Conservation (phyloP, 2,329 filamentous ascomycete genomes). For the Decorospora gaudefroyi region DNA sequence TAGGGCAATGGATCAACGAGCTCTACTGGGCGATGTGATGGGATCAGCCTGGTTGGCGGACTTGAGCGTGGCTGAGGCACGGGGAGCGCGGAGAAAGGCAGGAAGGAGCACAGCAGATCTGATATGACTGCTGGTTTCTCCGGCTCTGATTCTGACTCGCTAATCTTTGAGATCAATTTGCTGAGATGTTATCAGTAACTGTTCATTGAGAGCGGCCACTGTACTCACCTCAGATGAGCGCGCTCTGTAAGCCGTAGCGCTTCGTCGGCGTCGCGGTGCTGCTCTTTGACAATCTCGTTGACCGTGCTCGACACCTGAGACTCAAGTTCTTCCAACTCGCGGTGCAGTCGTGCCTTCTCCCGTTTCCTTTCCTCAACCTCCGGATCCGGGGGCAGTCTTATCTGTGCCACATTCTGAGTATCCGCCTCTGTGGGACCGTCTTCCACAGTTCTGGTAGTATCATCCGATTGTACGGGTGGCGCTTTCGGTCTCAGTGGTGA, state of each 20-base stretch:
- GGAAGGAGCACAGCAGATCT: slow-evolving; percentile 47
- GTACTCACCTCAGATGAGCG: slow-evolving; percentile 31
- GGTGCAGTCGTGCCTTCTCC: slow-evolving; percentile 37
- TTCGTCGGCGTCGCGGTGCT: slow-evolving; percentile 23
- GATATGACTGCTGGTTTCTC: slow-evolving; percentile 36
- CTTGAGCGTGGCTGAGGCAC: slow-evolving; percentile 32
- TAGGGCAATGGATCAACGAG: slow-evolving; percentile 69
- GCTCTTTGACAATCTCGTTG: slow-evolving; percentile 34
- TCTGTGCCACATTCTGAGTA: not conserved
- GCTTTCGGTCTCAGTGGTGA: slow-evolving; percentile 22
- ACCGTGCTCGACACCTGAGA: slow-evolving; percentile 38
- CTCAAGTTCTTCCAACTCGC: slow-evolving; percentile 40
- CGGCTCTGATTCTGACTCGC: slow-evolving; percentile 19
- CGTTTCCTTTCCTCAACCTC: slow-evolving; percentile 36
- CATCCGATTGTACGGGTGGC: slow-evolving; percentile 20
- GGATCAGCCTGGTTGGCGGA: slow-evolving; percentile 47
- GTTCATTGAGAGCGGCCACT: not conserved
- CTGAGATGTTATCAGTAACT: slow-evolving; percentile 21
- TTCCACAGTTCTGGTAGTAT: slow-evolving; percentile 15
- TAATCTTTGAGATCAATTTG: slow-evolving; percentile 32
- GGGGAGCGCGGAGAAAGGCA: slow-evolving; percentile 43
- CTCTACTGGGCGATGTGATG: slow-evolving; percentile 68
- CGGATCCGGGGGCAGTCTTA: slow-evolving; percentile 25
- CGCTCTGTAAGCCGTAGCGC: slow-evolving; percentile 26
- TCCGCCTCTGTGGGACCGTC: slow-evolving; percentile 11